phyloP scores from a whole-genome alignment of 352 stramenopile species.

The Globisporangium barbulae region DNA sequence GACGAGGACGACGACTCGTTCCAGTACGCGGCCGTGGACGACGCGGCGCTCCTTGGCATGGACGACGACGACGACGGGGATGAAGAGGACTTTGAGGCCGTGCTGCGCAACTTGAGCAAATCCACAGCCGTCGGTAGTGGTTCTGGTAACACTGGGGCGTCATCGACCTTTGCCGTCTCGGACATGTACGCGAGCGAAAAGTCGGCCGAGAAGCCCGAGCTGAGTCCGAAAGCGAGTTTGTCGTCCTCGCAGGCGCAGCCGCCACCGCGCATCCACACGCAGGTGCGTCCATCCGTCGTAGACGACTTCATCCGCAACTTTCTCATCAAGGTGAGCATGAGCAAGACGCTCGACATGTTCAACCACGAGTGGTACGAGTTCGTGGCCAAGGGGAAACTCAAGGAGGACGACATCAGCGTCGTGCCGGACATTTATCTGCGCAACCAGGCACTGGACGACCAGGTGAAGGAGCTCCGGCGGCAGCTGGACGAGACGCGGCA shows the following conservation, averaged over 20 bases:
- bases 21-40: slow-evolving; percentile 76
- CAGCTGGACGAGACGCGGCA: slow-evolving; percentile 88
- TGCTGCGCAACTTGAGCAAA: slow-evolving; percentile 68
- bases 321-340: slow-evolving; percentile 92
- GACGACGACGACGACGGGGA: slow-evolving; percentile 55
- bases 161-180: slow-evolving; percentile 14
- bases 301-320: slow-evolving; percentile 96
- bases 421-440: slow-evolving; percentile 94
- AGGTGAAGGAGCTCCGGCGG: slow-evolving; percentile 78
- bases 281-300: slow-evolving; percentile 83
- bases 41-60: slow-evolving; percentile 38
- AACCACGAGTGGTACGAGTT: slow-evolving; percentile 97
- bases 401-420: slow-evolving; percentile 84
- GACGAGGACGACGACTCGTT: slow-evolving; percentile 85
- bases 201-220: slow-evolving; percentile 16
- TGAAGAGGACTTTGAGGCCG: slow-evolving; percentile 84
- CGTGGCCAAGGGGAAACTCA: slow-evolving; percentile 89
- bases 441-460: slow-evolving; percentile 91
- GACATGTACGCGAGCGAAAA: slow-evolving; percentile 15
- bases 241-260: neutral
- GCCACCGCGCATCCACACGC: slow-evolving; percentile 45
- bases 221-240: neutral
- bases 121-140: slow-evolving; percentile 33
- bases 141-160: slow-evolving; percentile 17
- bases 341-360: slow-evolving; percentile 90